phyloP scores from a whole-genome alignment of 768 basidiomycete species.

The Infundibulicybe gibba region DNA sequence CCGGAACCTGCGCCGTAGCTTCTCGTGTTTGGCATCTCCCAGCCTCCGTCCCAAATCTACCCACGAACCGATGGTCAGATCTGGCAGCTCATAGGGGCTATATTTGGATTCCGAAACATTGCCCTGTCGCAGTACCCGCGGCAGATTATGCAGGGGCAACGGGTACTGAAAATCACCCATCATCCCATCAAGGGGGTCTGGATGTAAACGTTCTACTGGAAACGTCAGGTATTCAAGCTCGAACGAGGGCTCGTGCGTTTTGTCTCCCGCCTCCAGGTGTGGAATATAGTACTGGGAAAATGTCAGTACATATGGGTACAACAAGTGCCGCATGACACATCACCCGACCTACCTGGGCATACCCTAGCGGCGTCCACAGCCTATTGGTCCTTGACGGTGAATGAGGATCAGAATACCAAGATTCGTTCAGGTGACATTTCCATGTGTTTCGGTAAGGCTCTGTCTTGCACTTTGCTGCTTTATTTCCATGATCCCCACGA shows the following conservation, averaged over 20 bases:
- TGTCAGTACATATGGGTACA: constrained; percentile 6
- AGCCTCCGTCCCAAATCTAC: constrained; percentile 61
- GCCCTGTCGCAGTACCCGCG: constrained; percentile 39
- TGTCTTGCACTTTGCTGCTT: constrained; percentile 42
- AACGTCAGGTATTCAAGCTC: constrained; percentile 81
- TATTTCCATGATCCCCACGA: constrained; percentile 42
- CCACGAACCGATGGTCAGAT: constrained; percentile 80
- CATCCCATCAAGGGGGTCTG: constrained; percentile 15
- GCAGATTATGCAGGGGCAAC: constrained; percentile 54
- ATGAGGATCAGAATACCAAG: constrained; percentile 57
- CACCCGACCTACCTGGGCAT: constrained; percentile 66
- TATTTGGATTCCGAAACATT: constrained; percentile 42
- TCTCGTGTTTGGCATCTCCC: constrained; percentile 44
- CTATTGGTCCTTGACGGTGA: constrained; percentile 72
- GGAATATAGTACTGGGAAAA: constrained; percentile 62
- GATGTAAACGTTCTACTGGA: constrained; percentile 36
- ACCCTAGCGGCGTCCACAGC: constrained; percentile 74
- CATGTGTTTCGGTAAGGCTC: constrained; percentile 55
- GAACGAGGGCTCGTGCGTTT: constrained; percentile 53
- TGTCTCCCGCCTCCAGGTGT: constrained; percentile 42
- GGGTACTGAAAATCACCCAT: constrained; percentile 37
- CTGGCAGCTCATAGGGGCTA: constrained; percentile 69
- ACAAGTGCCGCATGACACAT: constrained; percentile 7
- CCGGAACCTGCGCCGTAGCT: constrained; percentile 62
- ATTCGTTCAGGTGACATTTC: constrained; percentile 56